Conservation (phyloP, 2,329 filamentous ascomycete species). For the Calonectria pauciramosa region DNA sequence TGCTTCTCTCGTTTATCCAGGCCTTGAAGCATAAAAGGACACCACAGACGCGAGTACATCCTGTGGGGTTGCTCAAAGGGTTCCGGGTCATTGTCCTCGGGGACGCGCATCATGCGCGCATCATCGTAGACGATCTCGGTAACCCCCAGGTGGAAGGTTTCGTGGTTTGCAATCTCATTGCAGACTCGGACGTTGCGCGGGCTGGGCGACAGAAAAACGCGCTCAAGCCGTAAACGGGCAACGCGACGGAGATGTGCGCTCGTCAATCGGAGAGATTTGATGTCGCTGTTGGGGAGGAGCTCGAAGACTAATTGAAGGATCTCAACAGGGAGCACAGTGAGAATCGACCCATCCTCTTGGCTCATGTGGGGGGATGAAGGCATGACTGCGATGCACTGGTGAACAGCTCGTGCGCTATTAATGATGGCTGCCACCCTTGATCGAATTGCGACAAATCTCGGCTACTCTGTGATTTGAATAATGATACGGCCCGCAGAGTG, state of each 20-base stretch:
- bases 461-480: not conserved
- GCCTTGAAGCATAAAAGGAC: not conserved
- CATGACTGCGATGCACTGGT: not conserved
- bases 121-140: slow-evolving; percentile 57
- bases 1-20: not conserved
- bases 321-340: not conserved
- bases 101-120: slow-evolving; percentile 14
- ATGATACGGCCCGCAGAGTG: not conserved
- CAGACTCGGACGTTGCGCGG: slow-evolving; percentile 54
- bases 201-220: slow-evolving; percentile 59
- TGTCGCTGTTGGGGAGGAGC: not conserved
- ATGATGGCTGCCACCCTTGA: not conserved
- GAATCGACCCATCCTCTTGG: not conserved
- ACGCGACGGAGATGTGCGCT: not conserved
- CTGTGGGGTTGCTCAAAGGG: not conserved
- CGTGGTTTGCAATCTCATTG: slow-evolving; percentile 52
- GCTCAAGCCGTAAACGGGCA: slow-evolving; percentile 14
- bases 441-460: not conserved
- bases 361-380: not conserved
- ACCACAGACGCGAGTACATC: not conserved
- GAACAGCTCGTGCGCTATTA: not conserved
- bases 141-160: slow-evolving; percentile 47
- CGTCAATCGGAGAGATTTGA: not conserved
- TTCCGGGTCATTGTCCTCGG: not conserved
- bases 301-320: not conserved